These are phyloP conservation scores for Erythrophleum fordii DNA, from an alignment of 306 rosid genomes.

Conservation along the genomic window DNA sequence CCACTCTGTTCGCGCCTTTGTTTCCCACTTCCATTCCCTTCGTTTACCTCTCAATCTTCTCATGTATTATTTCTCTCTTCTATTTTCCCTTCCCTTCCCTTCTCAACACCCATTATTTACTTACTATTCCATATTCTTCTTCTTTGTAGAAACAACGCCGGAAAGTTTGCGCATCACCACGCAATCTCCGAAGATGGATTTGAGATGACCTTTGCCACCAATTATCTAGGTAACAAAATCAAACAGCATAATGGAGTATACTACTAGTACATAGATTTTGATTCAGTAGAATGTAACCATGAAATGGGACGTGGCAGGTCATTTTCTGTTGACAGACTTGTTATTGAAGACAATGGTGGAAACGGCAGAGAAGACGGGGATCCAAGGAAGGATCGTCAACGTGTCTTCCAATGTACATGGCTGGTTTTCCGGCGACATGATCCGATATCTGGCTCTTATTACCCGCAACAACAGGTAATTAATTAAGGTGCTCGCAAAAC, in stretches of 20 bases:
- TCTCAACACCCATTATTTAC: not conserved
- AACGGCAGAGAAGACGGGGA: slow-evolving; percentile 65
- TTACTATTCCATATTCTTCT: not conserved
- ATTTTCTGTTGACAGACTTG: slow-evolving; percentile 80
- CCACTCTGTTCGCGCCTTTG: slow-evolving; percentile 65
- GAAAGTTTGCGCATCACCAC: slow-evolving; percentile 77
- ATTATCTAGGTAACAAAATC: slow-evolving; percentile 59
- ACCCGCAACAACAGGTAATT: slow-evolving; percentile 57
- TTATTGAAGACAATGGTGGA: slow-evolving; percentile 65
- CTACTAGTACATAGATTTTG: not conserved
- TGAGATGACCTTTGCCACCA: slow-evolving; percentile 94
- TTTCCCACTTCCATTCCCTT: slow-evolving; percentile 58
- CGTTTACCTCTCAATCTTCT: slow-evolving; percentile 79
- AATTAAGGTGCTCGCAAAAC: not conserved
- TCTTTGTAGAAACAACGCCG: slow-evolving; percentile 76
- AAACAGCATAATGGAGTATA: no score
- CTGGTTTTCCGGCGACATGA: slow-evolving; percentile 80
- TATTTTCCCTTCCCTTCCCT: not conserved
- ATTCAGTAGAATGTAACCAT: not conserved
- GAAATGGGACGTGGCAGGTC: slow-evolving; percentile 51
- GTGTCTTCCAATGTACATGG: slow-evolving; percentile 77
- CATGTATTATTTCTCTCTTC: slow-evolving; percentile 48
- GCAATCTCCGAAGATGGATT: slow-evolving; percentile 82
- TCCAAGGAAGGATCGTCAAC: slow-evolving; percentile 84
- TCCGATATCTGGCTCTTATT: slow-evolving; percentile 67